A percentile compares a stretch with the other conserved stretches of the same genome.
These are phyloP conservation scores for Striga asiatica DNA, from an alignment of 257 asterid genomes.

Conservation along the genomic window DNA sequence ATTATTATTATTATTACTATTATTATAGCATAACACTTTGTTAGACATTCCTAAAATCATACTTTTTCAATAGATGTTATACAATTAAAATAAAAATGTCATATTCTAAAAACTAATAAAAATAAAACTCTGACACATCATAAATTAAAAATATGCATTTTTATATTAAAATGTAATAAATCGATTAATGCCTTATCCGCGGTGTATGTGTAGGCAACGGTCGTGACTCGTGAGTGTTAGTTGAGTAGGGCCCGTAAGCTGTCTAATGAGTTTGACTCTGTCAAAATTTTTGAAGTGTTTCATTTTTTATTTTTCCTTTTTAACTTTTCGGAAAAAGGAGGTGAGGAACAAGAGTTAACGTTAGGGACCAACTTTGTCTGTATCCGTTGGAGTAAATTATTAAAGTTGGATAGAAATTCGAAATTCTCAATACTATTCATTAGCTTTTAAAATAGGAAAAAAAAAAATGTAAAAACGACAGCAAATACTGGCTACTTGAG, in stretches of 20 bases:
- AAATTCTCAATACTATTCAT: neutral
- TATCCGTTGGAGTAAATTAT: conserved; percentile 25
- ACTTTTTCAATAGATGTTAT: too few relatives aligned
- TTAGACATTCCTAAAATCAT: too few relatives aligned
- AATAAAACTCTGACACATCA: neutral
- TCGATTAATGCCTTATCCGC: neutral
- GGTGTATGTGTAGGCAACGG: conserved; percentile 20
- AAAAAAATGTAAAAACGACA: too few relatives aligned
- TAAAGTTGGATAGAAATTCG: neutral
- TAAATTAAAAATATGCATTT: neutral
- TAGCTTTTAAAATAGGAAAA: too few relatives aligned
- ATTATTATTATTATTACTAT: too few relatives aligned
- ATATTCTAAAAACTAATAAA: too few relatives aligned
- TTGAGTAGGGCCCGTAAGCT: conserved; percentile 12
- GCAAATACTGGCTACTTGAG: neutral
- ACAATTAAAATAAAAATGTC: too few relatives aligned
- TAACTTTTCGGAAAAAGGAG: neutral
- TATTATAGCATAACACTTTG: too few relatives aligned
- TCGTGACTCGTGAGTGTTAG: neutral
- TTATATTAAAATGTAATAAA: neutral
- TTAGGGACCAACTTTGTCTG: conserved; percentile 31
- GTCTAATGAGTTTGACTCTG: neutral
- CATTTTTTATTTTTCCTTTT: neutral
- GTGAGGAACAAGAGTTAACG: conserved; percentile 7
- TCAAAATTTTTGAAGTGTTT: too few relatives aligned